Conservation (phyloP, 176 grass and related monocot genomes). For the Alopecurus myosuroides region DNA sequence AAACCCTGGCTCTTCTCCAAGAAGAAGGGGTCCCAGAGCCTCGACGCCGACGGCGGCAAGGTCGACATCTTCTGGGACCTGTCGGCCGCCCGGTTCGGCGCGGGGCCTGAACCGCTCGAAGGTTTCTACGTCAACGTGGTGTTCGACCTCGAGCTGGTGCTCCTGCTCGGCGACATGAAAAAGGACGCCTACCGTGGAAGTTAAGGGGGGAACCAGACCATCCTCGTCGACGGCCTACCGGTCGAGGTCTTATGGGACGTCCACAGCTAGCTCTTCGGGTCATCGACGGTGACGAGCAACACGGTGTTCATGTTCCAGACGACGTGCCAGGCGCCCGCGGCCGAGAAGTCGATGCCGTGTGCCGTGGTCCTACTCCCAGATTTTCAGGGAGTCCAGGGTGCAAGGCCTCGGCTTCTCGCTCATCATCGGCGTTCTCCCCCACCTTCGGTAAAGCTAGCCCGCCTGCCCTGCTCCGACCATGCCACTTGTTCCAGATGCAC, state of each 20-base stretch:
- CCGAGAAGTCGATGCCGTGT: constrained; percentile 56
- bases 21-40: constrained; percentile 63
- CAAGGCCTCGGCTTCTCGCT: constrained; percentile 57
- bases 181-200: constrained; percentile 72
- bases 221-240: constrained; percentile 63
- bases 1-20: constrained; percentile 78
- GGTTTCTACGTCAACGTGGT: constrained; percentile 58
- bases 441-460: too few relatives aligned
- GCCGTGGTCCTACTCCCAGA: constrained; percentile 47
- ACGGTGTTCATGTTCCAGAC: constrained; percentile 72
- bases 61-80: constrained; percentile 74
- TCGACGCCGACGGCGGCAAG: constrained; percentile 52
- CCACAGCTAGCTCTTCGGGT: constrained; percentile 67
- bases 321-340: constrained; percentile 51
- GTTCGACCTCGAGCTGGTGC: constrained; percentile 56
- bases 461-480: too few relatives aligned
- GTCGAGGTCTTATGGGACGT: constrained; percentile 77
- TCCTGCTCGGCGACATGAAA: constrained; percentile 61
- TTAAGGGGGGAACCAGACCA: constrained; percentile 71
- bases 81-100: constrained; percentile 55
- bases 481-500: too few relatives aligned
- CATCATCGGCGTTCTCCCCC: too few relatives aligned
- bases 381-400: constrained; percentile 47
- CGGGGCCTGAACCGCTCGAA: constrained; percentile 38
- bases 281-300: constrained; percentile 28